These are phyloP conservation scores for Triticum timopheevii DNA, from an alignment of 176 grass and related monocot genomes.

Conservation along the genomic window DNA sequence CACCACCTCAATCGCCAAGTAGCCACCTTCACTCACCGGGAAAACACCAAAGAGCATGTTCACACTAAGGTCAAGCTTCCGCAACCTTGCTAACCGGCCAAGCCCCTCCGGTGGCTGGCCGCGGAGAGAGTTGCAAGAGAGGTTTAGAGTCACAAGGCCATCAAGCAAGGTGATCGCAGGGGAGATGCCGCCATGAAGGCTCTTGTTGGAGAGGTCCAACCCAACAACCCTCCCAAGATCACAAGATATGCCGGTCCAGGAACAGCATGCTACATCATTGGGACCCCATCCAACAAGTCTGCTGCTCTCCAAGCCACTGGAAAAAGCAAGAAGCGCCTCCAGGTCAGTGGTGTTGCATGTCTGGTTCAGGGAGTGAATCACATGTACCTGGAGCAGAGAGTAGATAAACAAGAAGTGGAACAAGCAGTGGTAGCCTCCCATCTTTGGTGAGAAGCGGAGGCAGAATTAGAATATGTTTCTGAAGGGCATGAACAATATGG, in stretches of 20 bases:
- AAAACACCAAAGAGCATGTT: conserved; percentile 40
- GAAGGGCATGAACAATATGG: conserved; percentile 34
- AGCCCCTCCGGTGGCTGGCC: conserved; percentile 17
- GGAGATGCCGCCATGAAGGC: conserved; percentile 36
- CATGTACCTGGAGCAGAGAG: conserved; percentile 21
- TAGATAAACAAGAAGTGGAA: conserved; percentile 11
- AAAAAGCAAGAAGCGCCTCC: conserved; percentile 42
- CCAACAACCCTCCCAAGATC: conserved; percentile 36
- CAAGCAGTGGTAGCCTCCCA: conserved; percentile 46
- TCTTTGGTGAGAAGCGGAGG: conserved; percentile 35
- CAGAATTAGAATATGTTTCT: conserved; percentile 22
- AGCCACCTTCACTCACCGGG: background rate
- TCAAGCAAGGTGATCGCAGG: conserved; percentile 28
- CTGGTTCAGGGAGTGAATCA: conserved; percentile 37
- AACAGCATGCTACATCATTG: conserved; percentile 44
- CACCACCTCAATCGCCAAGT: conserved; percentile 43
- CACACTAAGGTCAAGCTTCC: conserved; percentile 47
- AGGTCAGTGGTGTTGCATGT: conserved; percentile 51
- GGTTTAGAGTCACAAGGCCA: conserved; percentile 36
- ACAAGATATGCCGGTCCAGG: conserved; percentile 56
- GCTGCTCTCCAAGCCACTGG: conserved; percentile 27
- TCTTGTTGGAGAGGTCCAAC: conserved; percentile 55
- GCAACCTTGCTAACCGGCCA: conserved; percentile 17
- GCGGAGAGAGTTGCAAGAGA: conserved; percentile 43
- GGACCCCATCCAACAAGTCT: conserved; percentile 50